Evolutionary conservation across 2,329 filamentous ascomycete genomes (phyloP), one percentile per base, ranked within the genome.

Genomic region (Trichoderma polysporum): DNA sequence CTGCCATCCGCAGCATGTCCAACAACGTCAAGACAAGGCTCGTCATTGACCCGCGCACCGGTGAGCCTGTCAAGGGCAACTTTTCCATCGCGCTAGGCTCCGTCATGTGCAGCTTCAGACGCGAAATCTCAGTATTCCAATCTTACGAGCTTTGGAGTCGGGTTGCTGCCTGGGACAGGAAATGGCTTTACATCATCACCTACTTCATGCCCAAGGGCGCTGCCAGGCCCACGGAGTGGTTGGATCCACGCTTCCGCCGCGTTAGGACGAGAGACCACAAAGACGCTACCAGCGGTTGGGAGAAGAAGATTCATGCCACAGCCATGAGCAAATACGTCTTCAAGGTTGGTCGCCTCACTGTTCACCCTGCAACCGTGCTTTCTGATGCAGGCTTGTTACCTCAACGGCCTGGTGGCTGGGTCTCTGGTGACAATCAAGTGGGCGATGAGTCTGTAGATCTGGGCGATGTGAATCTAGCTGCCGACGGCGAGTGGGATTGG

Each of bases 251-350:
- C 63, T 84, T 81, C 69, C 76, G 81, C 15, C 79, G 79, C 33
- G 78, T 78, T 22, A 77, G 77, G 66, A 77, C 77, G 52, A 79
- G 79, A n/a, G 80, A 80, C 33, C 69, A 73, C 37, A 72, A 76
- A 49, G 77, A 80, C 54, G 71, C 72, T 3, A 70, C 79, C 29
- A 76, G 76, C 1, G 82, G 83, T 33, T 86, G 86, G 76, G 83
- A 88, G 76, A 88, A 85, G 77, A 87, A 86, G 68, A 84, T 94
- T 45, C 85, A 90, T 71, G 92, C 91, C 1, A 90, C 89, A 0
- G 89, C 88, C 0, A 78, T 94, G 50, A 89, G 86, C 80, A 94
- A 93, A 81, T 94, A 94, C 76, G 91, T 94, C 47, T 89, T 92
- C 76, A 94, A 94, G 81, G 84, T 93, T 66, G 91, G 90, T 1